phyloP scores from a whole-genome alignment of 2,329 filamentous ascomycete species.

The Capronia coronata region DNA sequence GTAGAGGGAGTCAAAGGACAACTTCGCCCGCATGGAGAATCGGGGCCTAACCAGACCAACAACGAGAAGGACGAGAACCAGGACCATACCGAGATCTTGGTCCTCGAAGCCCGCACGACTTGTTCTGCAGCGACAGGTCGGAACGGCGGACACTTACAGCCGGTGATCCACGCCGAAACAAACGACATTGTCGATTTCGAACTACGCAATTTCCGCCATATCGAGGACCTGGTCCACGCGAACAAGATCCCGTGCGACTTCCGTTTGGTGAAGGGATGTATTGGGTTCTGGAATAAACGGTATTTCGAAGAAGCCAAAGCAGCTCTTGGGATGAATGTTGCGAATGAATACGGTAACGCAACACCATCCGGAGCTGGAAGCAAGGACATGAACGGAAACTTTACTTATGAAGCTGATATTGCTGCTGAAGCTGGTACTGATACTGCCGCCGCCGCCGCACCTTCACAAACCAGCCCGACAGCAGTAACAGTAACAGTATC shows the following conservation, averaged over 20 bases:
- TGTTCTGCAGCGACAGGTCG: conserved; percentile 41
- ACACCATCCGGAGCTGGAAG: not conserved
- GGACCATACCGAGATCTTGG: conserved; percentile 29
- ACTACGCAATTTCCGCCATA: conserved; percentile 23
- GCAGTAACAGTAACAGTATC: too few relatives aligned
- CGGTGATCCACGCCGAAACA: conserved; percentile 34
- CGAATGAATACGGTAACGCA: too few relatives aligned
- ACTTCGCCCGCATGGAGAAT: not conserved
- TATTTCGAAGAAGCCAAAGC: conserved; percentile 23
- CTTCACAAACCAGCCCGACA: not conserved
- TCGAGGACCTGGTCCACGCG: conserved; percentile 5
- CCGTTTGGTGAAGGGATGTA: conserved; percentile 7
- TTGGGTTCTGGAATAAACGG: conserved; percentile 20
- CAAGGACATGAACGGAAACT: not conserved
- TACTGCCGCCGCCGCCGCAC: not conserved
- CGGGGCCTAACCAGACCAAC: not conserved
- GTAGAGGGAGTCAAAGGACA: not conserved
- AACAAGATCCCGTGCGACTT: conserved; percentile 14
- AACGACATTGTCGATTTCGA: conserved; percentile 45
- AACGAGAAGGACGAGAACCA: not conserved
- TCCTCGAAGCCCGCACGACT: conserved; percentile 43
- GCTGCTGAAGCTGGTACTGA: too few relatives aligned
- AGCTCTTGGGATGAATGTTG: conserved; percentile 1
- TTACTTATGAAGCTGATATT: not conserved
- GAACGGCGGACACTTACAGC: conserved; percentile 41